phyloP scores from a whole-genome alignment of 2,329 filamentous ascomycete species.

The Beauveria sp. region DNA sequence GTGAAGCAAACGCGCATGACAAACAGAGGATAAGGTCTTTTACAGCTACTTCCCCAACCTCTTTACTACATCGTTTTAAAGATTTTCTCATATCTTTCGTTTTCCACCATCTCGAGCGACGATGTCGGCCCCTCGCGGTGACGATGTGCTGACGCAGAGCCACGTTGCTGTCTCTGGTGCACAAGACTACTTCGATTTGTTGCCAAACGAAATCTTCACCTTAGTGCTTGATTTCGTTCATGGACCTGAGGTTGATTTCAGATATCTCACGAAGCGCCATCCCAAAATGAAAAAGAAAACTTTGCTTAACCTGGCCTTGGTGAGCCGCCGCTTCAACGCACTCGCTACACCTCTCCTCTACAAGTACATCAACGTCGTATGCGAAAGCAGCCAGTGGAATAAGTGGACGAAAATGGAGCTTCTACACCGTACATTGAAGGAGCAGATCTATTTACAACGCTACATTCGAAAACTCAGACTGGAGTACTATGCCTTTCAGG shows the following conservation, averaged over 20 bases:
- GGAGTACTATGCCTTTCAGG: no score
- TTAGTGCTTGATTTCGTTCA: not conserved
- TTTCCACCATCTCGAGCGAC: not conserved
- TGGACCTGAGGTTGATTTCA: not conserved
- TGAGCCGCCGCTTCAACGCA: not conserved
- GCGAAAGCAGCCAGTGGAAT: fast-evolving
- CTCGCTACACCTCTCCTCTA: not conserved
- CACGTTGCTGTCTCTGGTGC: not conserved
- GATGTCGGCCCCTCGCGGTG: not conserved
- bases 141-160: not conserved
- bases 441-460: no score
- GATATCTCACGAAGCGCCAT: not conserved
- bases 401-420: no score
- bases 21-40: not conserved
- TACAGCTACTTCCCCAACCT: no score
- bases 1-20: not conserved
- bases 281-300: not conserved
- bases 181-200: not conserved
- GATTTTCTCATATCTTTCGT: not conserved
- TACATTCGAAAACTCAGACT: no score
- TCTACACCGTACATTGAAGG: no score
- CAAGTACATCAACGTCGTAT: not conserved
- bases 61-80: no score
- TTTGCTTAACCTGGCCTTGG: not conserved
- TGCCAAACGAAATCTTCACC: not conserved